Base-by-base conservation (phyloP, 768 basidiomycete genomes). In the Sarcodon sp. region DNA sequence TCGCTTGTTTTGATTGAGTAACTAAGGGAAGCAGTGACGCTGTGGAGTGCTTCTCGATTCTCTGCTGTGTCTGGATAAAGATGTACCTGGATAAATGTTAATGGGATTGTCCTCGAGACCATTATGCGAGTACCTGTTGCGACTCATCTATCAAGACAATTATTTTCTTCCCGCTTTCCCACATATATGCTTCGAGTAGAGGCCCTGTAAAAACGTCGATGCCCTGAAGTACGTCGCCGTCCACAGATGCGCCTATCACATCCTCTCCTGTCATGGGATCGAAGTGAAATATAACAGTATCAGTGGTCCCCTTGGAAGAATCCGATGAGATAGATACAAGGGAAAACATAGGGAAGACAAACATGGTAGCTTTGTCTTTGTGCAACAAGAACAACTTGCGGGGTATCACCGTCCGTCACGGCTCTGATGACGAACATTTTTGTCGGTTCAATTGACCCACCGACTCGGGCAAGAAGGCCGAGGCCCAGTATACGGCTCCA, bases 401-500 rank as follows among this genome's bases (percentile, higher is more conserved):
- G 76, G 38, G 65, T 46, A 32, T 61, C 61, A 8, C 59, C 66
- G 41, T 72, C 73, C 18, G 60, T 65, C 66, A 77, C 74, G 4
- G 66, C 68, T 43, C 69, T 71, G 6, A 72, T 62, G 13, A 73
- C 67, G 57, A 77, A 87, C 27, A 87, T 58, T 62, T 78, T 86
- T 35, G 74, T 63, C 5, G 85, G 82, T 4, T 71, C 48, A 15
- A 85, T 61, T 21, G 57, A 63, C 12, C 73, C 83, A 13, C 80
- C 83, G 18, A 78, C 64, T 35, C 66, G 62, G 6, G 66, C 70
- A 0, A 78, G 79, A 75, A 77, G 81, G 2, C 83, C 85, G 31
- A 84, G 67, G 0, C 87, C 86, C 1, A 94, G 69, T 2, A 87
- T 67, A 8, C 79, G 76, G 53, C 75, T 82, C 92, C 92, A 97